Percentiles rank a stretch among this genome's conserved stretches.
These are phyloP conservation scores for Friedmanniomyces endolithicus DNA, from an alignment of 495 filamentous ascomycete genomes.

Conservation along the genomic window DNA sequence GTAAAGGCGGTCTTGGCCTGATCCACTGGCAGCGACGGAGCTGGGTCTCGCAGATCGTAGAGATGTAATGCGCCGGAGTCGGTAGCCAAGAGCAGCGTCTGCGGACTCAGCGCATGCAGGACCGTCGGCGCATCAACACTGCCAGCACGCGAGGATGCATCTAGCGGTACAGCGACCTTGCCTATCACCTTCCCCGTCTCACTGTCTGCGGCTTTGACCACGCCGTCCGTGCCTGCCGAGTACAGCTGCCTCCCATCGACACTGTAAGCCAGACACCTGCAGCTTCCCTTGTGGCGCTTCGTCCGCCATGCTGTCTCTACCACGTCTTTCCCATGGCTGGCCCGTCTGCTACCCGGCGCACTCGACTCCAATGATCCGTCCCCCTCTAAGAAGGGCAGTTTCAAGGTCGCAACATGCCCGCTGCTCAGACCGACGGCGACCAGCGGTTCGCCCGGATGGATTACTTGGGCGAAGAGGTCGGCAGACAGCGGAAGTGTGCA, in stretches of 20 bases:
- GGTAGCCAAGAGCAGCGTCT: slow-evolving; percentile 79
- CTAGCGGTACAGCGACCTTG: slow-evolving; percentile 52
- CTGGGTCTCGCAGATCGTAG: slow-evolving; percentile 70
- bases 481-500: slow-evolving; percentile 77
- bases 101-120: slow-evolving; percentile 67
- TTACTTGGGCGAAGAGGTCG: slow-evolving; percentile 78
- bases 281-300: slow-evolving; percentile 82
- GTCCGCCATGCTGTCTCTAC: slow-evolving; percentile 84
- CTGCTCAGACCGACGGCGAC: slow-evolving; percentile 72
- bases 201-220: slow-evolving; percentile 75
- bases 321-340: slow-evolving; percentile 49
- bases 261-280: slow-evolving; percentile 63
- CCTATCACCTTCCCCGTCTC: slow-evolving; percentile 68
- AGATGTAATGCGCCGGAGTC: slow-evolving; percentile 82
- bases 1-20: slow-evolving; percentile 27
- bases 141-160: slow-evolving; percentile 13
- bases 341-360: slow-evolving; percentile 24
- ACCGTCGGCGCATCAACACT: slow-evolving; percentile 58
- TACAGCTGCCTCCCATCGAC: slow-evolving; percentile 65
- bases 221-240: slow-evolving; percentile 77
- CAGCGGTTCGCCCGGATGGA: slow-evolving; percentile 73
- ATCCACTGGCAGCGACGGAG: slow-evolving; percentile 21
- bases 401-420: slow-evolving; percentile 78
- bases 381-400: slow-evolving; percentile 48
- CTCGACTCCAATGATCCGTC: slow-evolving; percentile 30